Conservation (phyloP, 2,329 filamentous ascomycete genomes). For the Thelonectria blattea region DNA sequence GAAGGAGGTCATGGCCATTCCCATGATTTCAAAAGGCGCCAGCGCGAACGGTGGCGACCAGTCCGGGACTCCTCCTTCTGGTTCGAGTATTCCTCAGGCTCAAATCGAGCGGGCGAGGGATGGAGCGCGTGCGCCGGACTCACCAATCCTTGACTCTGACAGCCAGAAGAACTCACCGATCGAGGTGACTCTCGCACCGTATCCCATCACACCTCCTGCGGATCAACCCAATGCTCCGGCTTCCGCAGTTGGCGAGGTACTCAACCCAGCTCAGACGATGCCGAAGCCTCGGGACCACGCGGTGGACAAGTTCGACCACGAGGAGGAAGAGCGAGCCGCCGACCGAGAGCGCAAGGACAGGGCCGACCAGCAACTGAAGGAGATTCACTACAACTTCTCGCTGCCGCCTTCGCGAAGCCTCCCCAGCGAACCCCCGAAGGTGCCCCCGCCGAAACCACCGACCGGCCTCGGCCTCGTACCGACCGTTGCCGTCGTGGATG, state of each 20-base stretch:
- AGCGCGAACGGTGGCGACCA: constrained; percentile 27
- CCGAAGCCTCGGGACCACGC: constrained; percentile 67
- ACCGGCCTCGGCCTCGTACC: constrained; percentile 43
- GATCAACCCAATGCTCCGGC: constrained; percentile 51
- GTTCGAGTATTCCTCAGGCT: constrained; percentile 29
- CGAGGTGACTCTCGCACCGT: constrained; percentile 64
- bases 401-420: constrained; percentile 63
- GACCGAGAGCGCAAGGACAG: constrained; percentile 54
- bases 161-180: constrained; percentile 63
- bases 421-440: constrained; percentile 57
- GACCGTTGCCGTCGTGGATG: constrained; percentile 49
- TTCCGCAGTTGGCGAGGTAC: constrained; percentile 56
- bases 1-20: constrained; percentile 70
- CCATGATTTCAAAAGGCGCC: constrained; percentile 42
- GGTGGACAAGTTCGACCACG: constrained; percentile 61
- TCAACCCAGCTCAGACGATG: constrained; percentile 65
- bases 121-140: constrained; percentile 45
- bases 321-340: constrained; percentile 57
- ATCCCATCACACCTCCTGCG: constrained; percentile 69
- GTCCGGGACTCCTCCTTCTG: constrained; percentile 13
- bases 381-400: constrained; percentile 57
- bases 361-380: constrained; percentile 49
- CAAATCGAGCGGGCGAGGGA: constrained; percentile 35
- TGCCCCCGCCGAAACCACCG: constrained; percentile 60
- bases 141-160: constrained; percentile 57